These are phyloP conservation scores for Trichoderma sp. DNA, from an alignment of 2,329 filamentous ascomycete species.

Conservation along the genomic window DNA sequence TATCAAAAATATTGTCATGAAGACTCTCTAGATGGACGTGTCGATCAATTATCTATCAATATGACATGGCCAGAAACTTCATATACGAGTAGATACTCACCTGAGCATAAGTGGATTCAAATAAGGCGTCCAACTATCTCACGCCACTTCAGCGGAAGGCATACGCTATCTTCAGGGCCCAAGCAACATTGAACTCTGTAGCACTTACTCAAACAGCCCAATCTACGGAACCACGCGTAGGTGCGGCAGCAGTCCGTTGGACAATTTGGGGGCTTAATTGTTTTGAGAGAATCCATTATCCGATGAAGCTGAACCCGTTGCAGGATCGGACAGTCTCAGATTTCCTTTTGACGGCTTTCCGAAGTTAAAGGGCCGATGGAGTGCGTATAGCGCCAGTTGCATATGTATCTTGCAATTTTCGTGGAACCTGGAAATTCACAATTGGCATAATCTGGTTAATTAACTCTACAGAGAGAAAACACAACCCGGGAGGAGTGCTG, in stretches of 20 bases:
- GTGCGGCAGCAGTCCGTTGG: constrained; percentile 6
- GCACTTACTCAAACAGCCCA: constrained; percentile 2
- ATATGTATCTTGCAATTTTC: too few relatives aligned
- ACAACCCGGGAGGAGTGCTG: too few relatives aligned
- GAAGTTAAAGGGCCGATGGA: neutral
- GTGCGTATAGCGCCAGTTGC: neutral
- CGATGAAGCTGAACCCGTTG: neutral
- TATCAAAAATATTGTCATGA: neutral
- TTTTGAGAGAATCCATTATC: neutral
- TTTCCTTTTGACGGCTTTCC: neutral
- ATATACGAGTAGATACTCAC: too few relatives aligned
- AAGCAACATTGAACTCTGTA: neutral
- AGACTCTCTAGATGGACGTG: neutral
- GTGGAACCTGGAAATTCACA: neutral
- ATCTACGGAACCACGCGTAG: neutral
- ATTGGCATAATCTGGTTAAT: too few relatives aligned
- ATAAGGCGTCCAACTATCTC: neutral
- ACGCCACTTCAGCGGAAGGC: neutral
- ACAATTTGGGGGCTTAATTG: constrained; percentile 1
- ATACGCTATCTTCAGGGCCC: neutral
- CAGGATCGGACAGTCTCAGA: neutral
- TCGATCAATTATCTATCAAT: neutral
- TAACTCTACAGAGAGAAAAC: neutral
- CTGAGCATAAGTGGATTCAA: neutral
- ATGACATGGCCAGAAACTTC: neutral